These are phyloP conservation scores for Serendipita sp. DNA, from an alignment of 768 basidiomycete species.

Conservation along the genomic window DNA sequence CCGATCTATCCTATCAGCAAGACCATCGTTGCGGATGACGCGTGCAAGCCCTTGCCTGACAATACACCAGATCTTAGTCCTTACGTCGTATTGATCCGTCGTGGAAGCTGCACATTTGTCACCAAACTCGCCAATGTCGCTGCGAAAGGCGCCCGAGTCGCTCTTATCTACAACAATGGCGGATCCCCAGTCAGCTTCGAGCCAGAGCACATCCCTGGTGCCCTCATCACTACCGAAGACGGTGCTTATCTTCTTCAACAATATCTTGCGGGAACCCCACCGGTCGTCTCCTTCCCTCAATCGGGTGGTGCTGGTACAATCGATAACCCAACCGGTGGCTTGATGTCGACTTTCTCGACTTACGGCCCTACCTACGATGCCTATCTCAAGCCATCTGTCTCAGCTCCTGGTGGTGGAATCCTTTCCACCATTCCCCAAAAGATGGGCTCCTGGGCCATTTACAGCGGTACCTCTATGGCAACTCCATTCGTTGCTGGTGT, in stretches of 20 bases:
- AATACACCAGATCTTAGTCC: constrained; percentile 19
- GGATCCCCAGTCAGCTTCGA: not conserved
- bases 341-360: constrained; percentile 18
- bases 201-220: constrained; percentile 7
- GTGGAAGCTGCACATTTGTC: constrained; percentile 22
- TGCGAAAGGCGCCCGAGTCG: constrained; percentile 13
- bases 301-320: constrained; percentile 11
- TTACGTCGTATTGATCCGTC: constrained; percentile 21
- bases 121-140: constrained; percentile 17
- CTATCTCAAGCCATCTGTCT: constrained; percentile 15
- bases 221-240: constrained; percentile 10
- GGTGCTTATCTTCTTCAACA: constrained; percentile 11
- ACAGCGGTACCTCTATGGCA: constrained; percentile 14
- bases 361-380: constrained; percentile 25
- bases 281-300: constrained; percentile 11
- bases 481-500: constrained; percentile 14
- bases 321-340: constrained; percentile 19
- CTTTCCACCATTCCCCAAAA: constrained; percentile 12
- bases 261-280: constrained; percentile 6
- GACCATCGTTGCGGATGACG: constrained; percentile 18
- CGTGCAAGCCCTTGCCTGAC: constrained; percentile 20
- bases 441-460: constrained; percentile 8
- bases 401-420: constrained; percentile 15
- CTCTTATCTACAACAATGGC: constrained; percentile 12
- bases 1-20: constrained; percentile 22